Conservation (phyloP, 768 basidiomycete species). For the Cystobasidium onofrii region DNA sequence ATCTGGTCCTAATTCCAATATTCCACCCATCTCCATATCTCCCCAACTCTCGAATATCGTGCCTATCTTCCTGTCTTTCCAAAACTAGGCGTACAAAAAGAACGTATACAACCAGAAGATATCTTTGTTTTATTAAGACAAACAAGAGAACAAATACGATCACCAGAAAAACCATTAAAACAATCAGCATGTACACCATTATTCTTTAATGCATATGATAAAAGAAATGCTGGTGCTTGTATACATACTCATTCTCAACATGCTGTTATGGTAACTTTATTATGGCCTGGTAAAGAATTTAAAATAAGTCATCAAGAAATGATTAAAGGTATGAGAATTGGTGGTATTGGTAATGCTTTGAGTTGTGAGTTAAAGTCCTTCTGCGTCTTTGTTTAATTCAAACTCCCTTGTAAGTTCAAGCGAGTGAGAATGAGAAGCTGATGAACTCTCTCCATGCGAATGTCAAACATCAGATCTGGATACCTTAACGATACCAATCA, state of each 20-base stretch:
- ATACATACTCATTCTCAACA: constrained; percentile 88
- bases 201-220: constrained; percentile 83
- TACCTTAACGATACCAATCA: constrained; percentile 75
- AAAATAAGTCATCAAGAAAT: constrained; percentile 85
- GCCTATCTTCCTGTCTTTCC: constrained; percentile 58
- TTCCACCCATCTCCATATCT: no score
- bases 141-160: constrained; percentile 67
- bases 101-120: constrained; percentile 69
- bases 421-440: no score
- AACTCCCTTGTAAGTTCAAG: no score
- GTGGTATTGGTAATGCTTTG: constrained; percentile 64
- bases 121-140: constrained; percentile 77
- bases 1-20: no score
- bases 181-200: constrained; percentile 82
- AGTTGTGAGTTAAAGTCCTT: constrained; percentile 48
- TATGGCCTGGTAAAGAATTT: constrained; percentile 64
- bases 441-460: background rate
- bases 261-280: constrained; percentile 76
- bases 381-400: no score
- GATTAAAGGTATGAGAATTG: constrained; percentile 79
- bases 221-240: constrained; percentile 70
- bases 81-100: constrained; percentile 84
- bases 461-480: constrained; percentile 54
- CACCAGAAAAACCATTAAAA: constrained; percentile 62
- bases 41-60: constrained; percentile 54